Evolutionary conservation across 179 eudicot species (phyloP).

Genomic region (Corrigiola litoralis): DNA sequence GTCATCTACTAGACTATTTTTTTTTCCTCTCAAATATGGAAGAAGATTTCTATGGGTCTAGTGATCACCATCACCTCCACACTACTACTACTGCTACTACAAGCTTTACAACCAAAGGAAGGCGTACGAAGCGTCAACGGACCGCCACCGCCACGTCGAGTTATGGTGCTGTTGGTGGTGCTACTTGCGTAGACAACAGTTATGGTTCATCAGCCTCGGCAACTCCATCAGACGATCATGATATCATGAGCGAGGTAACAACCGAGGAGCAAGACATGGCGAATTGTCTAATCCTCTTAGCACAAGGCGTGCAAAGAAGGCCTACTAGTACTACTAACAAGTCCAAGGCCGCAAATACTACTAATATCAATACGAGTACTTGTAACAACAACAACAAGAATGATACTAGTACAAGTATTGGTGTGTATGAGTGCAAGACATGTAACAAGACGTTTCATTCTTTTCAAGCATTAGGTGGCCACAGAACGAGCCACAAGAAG

Average conservation of each 20-base stretch:
- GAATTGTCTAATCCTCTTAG: conserved; percentile 52
- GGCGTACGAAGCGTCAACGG: conserved; percentile 28
- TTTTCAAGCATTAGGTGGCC: conserved; percentile 81
- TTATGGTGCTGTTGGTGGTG: not conserved
- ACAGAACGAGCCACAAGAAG: conserved; percentile 71
- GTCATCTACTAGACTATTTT: too few species aligned
- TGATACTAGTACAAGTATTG: conserved; percentile 6
- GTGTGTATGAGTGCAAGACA: conserved; percentile 62
- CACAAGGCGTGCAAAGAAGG: conserved; percentile 31
- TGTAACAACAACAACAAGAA: conserved; percentile 11
- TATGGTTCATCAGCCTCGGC: conserved; percentile 13
- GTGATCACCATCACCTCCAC: too few species aligned
- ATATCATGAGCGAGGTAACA: conserved; percentile 18
- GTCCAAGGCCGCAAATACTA: not conserved
- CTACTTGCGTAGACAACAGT: not conserved
- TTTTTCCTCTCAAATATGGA: not conserved
- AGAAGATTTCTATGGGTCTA: too few species aligned
- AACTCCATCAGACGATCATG: conserved; percentile 11
- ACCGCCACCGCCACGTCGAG: conserved; percentile 9
- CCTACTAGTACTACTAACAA: not conserved
- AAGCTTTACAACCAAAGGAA: conserved; percentile 22
- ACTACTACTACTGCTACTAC: conserved; percentile 11
- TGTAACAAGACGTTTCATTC: conserved; percentile 56
- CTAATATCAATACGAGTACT: not conserved
- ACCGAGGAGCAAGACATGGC: conserved; percentile 67